These are phyloP conservation scores for Bipolaris cookei DNA, from an alignment of 2,329 filamentous ascomycete species.

Conservation along the genomic window DNA sequence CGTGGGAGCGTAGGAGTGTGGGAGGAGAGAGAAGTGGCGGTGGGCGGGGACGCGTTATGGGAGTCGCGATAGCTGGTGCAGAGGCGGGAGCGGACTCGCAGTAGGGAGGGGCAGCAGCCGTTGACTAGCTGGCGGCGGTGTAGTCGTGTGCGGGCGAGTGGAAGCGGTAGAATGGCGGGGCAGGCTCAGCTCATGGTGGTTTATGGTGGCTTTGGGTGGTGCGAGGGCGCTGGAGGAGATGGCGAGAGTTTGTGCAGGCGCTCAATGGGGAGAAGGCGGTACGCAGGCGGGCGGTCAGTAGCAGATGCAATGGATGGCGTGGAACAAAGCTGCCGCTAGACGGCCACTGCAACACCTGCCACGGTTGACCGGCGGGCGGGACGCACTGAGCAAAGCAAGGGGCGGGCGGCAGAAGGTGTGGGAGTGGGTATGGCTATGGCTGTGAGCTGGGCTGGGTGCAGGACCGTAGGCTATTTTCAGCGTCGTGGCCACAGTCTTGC, in stretches of 20 bases:
- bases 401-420: background rate
- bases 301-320: constrained; percentile 9
- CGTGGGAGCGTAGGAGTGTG: constrained; percentile 27
- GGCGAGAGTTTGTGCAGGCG: constrained; percentile 4
- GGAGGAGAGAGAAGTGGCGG: constrained; percentile 27
- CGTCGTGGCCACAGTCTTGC: background rate
- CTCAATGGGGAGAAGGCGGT: constrained; percentile 10
- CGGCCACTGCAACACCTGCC: background rate
- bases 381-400: constrained; percentile 1
- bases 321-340: background rate
- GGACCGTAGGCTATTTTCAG: constrained; percentile 4
- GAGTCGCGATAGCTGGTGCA: constrained; percentile 19
- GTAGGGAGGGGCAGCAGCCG: constrained; percentile 11
- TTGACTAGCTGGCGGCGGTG: background rate
- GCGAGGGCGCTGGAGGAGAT: background rate
- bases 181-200: constrained; percentile 34
- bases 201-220: background rate
- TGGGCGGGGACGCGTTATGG: constrained; percentile 13
- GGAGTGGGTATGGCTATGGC: background rate
- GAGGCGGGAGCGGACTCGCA: constrained; percentile 8
- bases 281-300: constrained; percentile 9
- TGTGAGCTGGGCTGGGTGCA: background rate
- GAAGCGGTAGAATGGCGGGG: constrained; percentile 19
- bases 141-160: constrained; percentile 6
- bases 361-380: background rate